Base-by-base conservation (phyloP, 306 rosid species). In the Canavalia gladiata region DNA sequence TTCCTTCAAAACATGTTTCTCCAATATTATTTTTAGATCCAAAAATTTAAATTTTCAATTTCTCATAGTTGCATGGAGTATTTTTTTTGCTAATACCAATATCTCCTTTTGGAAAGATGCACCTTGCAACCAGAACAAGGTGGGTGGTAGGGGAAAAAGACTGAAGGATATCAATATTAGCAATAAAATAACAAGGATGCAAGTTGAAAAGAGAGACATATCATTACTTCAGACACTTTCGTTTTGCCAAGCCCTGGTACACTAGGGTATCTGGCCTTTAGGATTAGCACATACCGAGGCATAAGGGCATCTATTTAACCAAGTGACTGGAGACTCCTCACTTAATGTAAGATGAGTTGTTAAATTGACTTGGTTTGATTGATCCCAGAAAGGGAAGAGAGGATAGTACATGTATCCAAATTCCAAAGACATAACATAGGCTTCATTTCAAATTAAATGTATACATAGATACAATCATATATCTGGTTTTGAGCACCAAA, bases 1-100 rank as follows among this genome's bases (percentile, higher is more conserved):
- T 65, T 67, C 57, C 75, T 29, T 73, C 18, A 74, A 81, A 73
- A 73, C 54, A 18, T 7, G 49, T 74, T 64, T 65, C 47, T 28
- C 60, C 63, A 8, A n/a, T 30, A 63, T 52, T 62, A 30, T 7
- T 62, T 70, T 52, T 56, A 30, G 7, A 25, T 34, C 50, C 13
- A 10, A 35, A 41, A 60, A 28, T 18, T 37, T n/a, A 6, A 13
- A 30, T 5, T 68, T n/a, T 42, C 7, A 12, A 51, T 29, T 54
- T 65, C 34, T 49, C 7, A 5, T 49, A 63, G 31, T 50, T 64
- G 62, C 42, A 10, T 46, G 55, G 18, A 49, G 7, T 12, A 49
- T 8, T 47, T 76, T 33, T 75, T 68, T 28, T 28, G 55, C 1
- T 62, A 76, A 10, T 51, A 35, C 31, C 41, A 37, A 63, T 11